Conservation (phyloP, 257 asterid genomes). For the Solanum tacnaense region DNA sequence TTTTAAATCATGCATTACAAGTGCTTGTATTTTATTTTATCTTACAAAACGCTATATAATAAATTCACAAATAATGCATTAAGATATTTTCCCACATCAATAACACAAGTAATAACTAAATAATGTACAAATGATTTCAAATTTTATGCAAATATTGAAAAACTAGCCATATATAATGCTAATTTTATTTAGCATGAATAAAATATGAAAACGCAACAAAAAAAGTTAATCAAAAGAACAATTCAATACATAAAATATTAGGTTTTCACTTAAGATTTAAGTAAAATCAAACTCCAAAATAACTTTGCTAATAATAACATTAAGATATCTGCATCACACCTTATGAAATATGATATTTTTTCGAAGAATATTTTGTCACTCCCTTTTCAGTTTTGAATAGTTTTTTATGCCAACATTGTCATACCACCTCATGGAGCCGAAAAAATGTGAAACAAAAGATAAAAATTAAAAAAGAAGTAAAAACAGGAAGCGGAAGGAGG, state of each 20-base stretch:
- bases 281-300: too few relatives aligned
- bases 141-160: too few relatives aligned
- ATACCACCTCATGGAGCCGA: neutral
- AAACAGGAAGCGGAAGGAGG: neutral
- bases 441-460: neutral
- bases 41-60: neutral
- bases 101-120: neutral
- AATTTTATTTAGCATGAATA: neutral
- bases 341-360: too few relatives aligned
- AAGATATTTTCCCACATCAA: too few relatives aligned
- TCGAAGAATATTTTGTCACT: neutral
- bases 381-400: too few relatives aligned
- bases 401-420: neutral
- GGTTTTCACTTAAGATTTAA: neutral
- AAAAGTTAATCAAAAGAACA: rapidly evolving
- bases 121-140: too few relatives aligned
- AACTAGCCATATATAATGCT: neutral
- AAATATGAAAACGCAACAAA: too few relatives aligned
- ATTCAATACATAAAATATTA: too few relatives aligned
- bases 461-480: neutral
- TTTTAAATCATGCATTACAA: neutral
- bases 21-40: neutral
- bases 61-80: too few relatives aligned
- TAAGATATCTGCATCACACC: neutral
- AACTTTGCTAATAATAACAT: too few relatives aligned